These are phyloP conservation scores for Cladosporium sp. DNA, from an alignment of 2,329 filamentous ascomycete genomes.

Conservation along the genomic window DNA sequence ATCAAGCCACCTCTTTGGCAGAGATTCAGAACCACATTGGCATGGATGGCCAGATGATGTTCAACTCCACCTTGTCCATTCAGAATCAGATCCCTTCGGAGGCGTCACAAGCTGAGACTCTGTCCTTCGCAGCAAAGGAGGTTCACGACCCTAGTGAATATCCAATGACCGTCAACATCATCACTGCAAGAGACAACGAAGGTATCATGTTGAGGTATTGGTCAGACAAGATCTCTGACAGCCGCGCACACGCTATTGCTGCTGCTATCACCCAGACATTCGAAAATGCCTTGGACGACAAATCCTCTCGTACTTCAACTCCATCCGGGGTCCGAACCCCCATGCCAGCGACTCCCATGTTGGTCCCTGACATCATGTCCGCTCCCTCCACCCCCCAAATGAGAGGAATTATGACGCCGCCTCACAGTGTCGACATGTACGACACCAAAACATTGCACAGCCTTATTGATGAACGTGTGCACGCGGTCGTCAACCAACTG, in stretches of 20 bases:
- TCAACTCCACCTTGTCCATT: constrained; percentile 14
- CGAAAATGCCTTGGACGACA: constrained; percentile 9
- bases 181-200: constrained; percentile 7
- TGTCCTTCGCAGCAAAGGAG: constrained; percentile 10
- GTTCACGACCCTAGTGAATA: constrained; percentile 9
- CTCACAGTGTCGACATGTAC: neutral
- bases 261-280: constrained; percentile 10
- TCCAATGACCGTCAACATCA: constrained; percentile 12
- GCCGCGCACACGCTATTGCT: constrained; percentile 7
- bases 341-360: neutral
- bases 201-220: constrained; percentile 11
- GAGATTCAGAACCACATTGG: constrained; percentile 64
- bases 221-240: constrained; percentile 12
- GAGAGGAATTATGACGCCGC: constrained; percentile 1
- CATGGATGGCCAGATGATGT: constrained; percentile 52
- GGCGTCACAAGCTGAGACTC: neutral
- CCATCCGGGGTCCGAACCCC: neutral
- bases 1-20: constrained; percentile 23
- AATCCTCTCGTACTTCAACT: neutral
- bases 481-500: constrained; percentile 8
- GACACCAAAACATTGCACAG: constrained; percentile 2
- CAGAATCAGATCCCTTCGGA: constrained; percentile 43
- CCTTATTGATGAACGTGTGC: constrained; percentile 10
- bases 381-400: constrained; percentile 3
- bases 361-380: constrained; percentile 1